Conservation (phyloP, 1,284 basidiomycete species). For the Ceratobasidium sp. region DNA sequence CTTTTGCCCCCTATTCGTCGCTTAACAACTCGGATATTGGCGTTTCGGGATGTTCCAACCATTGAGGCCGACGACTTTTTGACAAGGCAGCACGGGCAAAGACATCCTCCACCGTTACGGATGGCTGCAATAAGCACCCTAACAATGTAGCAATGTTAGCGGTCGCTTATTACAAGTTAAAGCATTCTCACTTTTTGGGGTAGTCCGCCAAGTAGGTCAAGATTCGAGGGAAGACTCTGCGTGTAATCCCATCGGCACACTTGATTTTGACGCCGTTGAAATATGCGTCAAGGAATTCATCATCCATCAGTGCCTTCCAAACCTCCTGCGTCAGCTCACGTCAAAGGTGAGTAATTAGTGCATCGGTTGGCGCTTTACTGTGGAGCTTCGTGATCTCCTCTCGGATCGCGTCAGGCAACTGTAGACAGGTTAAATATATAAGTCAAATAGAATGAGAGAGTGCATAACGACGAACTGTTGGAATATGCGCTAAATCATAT, state of each 20-base stretch:
- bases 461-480: conserved; percentile 49
- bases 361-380: background rate
- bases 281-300: conserved; percentile 55
- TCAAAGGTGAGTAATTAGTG: conserved; percentile 51
- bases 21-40: background rate
- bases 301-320: conserved; percentile 54
- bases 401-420: background rate
- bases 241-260: conserved; percentile 56
- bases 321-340: conserved; percentile 58
- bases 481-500: conserved; percentile 57
- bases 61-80: conserved; percentile 4
- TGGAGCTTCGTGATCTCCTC: background rate
- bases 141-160: background rate
- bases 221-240: conserved; percentile 55
- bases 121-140: conserved; percentile 46
- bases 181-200: conserved; percentile 53
- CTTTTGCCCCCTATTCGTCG: background rate
- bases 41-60: conserved; percentile 49
- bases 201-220: conserved; percentile 61
- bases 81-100: conserved; percentile 36
- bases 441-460: conserved; percentile 51
- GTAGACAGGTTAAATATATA: too few relatives aligned
- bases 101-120: conserved; percentile 44
- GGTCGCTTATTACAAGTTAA: conserved; percentile 49
- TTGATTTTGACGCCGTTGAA: conserved; percentile 54